Evolutionary conservation across 73 alveolate species (phyloP).

Genomic region (Paramecium pentaurelia): DNA sequence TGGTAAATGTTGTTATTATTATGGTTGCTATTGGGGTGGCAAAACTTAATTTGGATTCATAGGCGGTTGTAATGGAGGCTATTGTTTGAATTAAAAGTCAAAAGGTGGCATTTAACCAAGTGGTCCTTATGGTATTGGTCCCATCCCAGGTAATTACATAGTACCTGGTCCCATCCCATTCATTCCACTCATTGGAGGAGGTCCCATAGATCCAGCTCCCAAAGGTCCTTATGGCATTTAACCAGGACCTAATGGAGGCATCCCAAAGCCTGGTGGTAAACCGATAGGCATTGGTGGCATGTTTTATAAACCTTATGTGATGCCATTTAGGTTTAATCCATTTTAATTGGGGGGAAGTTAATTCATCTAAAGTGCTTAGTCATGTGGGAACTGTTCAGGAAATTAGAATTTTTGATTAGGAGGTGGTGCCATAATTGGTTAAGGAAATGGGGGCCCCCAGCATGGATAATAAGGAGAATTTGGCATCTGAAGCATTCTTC

Average conservation of each 20-base stretch:
- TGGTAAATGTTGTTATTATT: background rate
- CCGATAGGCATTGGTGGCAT: background rate
- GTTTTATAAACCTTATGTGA: background rate
- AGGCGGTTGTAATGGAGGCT: background rate
- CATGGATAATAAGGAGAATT: background rate
- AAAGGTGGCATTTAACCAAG: background rate
- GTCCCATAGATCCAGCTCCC: background rate
- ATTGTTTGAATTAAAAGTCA: background rate
- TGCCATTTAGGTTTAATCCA: background rate
- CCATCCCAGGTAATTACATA: background rate
- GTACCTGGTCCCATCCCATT: background rate
- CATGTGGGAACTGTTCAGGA: background rate
- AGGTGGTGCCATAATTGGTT: constrained; percentile 9
- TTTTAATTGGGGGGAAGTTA: background rate
- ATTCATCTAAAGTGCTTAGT: background rate
- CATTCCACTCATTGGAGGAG: background rate
- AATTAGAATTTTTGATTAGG: background rate
- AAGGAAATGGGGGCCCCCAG: constrained; percentile 23
- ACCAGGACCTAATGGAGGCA: constrained; percentile 13
- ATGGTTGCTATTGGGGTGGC: background rate
- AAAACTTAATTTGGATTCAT: background rate
- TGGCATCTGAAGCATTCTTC: background rate
- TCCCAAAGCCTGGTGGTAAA: background rate
- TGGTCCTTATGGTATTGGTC: background rate
- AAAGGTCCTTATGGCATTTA: background rate